Evolutionary conservation across 768 basidiomycete species (phyloP), one percentile per base, ranked within the genome.

Genomic region (Russula ochroleuca): DNA sequence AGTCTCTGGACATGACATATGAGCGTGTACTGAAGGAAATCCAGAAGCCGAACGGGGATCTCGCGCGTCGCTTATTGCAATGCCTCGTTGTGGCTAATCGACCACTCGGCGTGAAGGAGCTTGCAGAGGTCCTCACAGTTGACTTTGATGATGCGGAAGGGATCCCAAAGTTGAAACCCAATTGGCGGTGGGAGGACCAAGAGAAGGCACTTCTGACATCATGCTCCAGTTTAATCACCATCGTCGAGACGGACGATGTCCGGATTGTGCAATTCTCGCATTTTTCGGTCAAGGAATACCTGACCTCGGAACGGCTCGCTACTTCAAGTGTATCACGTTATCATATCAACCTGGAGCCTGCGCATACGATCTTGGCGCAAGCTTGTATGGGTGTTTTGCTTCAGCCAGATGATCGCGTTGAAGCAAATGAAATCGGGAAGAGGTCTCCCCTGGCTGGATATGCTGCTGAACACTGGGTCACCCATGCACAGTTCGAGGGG

Each of bases 211-310:
- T 53, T 53, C n/a, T 53, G 31, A 37, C 51, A 17, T 35, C 51
- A 14, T 53, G 51, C 33, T 53, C 51, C n/a, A 53, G 51, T 13
- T 17, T 53, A 35, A 53, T 53, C 17, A 2, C 51, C 9, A 53
- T 37, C 2, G n/a, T 53, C 11, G 51, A 35, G 11, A 10, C 19
- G 6, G n/a, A 28, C 13, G 5, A 48, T 15, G 6, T 11, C 0
- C 21, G 47, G 11, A 4, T 48, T 14, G 47, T 48, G 23, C 47
- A 48, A 13, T 51, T 51, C 50, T 33, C 50, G 6, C 28, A 33
- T 33, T 51, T 51, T n/a, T 51, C 51, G 1, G 51, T 52, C 51
- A 52, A 52, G 14, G 51, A 52, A 35, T 52, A 33, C 33, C n/a
- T 52, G 31, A 35, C 15, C 33, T 52, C 51, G 51, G 3, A 28